A percentile compares a stretch with the other conserved stretches of the same genome.
phyloP scores from a whole-genome alignment of 441 rosid genomes.

The Jatropha multifida region DNA sequence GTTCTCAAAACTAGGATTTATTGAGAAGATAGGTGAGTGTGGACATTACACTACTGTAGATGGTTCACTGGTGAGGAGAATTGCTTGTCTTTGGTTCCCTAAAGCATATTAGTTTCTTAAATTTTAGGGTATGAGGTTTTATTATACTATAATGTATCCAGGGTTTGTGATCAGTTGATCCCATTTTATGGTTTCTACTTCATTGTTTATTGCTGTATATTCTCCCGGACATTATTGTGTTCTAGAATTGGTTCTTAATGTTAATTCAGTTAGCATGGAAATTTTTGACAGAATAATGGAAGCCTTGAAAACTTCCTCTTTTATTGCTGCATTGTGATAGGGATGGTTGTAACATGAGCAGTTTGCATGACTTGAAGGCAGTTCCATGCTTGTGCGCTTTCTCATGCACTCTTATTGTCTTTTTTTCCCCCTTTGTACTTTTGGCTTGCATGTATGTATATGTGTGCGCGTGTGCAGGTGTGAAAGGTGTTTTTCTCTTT shows the following conservation, averaged over 20 bases:
- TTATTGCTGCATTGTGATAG: not conserved
- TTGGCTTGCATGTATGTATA: not conserved
- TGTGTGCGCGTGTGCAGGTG: not conserved
- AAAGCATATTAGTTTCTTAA: not conserved
- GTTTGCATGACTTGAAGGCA: not conserved
- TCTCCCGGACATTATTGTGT: not conserved
- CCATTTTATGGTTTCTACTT: not conserved
- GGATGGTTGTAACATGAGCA: not conserved
- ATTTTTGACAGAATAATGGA: not conserved
- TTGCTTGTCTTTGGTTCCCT: not conserved
- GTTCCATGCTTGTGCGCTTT: not conserved
- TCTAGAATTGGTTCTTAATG: not conserved
- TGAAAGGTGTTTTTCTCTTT: not conserved
- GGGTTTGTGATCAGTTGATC: not conserved
- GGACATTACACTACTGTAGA: not conserved
- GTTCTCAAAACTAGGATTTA: not conserved
- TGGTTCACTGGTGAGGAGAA: not conserved
- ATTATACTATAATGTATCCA: no score
- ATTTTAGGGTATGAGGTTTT: not conserved
- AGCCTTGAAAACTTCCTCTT: not conserved
- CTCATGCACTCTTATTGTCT: not conserved
- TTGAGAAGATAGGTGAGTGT: not conserved
- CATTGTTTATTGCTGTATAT: not conserved
- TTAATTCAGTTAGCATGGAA: not conserved
- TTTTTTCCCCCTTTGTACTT: not conserved